Evolutionary conservation across 2,329 filamentous ascomycete species (phyloP), one percentile per base, ranked within the genome.

Genomic region (Colletotrichum sp.): DNA sequence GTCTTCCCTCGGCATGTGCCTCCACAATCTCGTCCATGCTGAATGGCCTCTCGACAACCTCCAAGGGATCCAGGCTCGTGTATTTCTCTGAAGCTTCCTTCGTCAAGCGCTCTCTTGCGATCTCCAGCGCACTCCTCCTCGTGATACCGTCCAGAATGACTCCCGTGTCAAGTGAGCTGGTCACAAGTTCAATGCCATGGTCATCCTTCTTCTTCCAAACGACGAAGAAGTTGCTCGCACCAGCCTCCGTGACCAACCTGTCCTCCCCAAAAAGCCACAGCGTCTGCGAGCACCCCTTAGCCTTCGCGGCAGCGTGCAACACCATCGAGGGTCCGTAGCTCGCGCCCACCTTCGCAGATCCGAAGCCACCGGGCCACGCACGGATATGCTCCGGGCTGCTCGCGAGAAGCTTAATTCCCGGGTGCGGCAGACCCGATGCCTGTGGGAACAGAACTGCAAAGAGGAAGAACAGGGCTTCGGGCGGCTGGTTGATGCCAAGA

Each of bases 101-200:
- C 83, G 18, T 21, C 32, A 98, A 86, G 10, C 93, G 88, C 83
- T 93, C 89, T 24, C 90, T 88, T 2, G 92, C 93, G 21, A 98
- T 88, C 78, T 96, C 93, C 44, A 98, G 85, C 21, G 96, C 92
- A 80, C 94, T 96, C 70, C 94, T 89, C 68, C 96, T 90, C 21
- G 95, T 98, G 13, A 98, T 93, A 78, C 96, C 96, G 77, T 96
- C 94, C 5, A 98, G 89, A 80, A 98, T 98, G 76, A 98, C 90
- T 82, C 94, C 92, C 81, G 95, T 95, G 71, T 94, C 94, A 65
- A 98, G 86, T 9, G 95, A 95, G 3, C 96, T 95, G 4, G 96
- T 98, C 71, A 98, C 89, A 34, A 98, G 89, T 87, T 97, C 90
- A 26, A 90, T 81, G 79, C 88, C 90, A 7, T 90, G 92, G 2